These are phyloP conservation scores for Wakefieldia striispora DNA, from an alignment of 768 basidiomycete genomes.

Conservation along the genomic window DNA sequence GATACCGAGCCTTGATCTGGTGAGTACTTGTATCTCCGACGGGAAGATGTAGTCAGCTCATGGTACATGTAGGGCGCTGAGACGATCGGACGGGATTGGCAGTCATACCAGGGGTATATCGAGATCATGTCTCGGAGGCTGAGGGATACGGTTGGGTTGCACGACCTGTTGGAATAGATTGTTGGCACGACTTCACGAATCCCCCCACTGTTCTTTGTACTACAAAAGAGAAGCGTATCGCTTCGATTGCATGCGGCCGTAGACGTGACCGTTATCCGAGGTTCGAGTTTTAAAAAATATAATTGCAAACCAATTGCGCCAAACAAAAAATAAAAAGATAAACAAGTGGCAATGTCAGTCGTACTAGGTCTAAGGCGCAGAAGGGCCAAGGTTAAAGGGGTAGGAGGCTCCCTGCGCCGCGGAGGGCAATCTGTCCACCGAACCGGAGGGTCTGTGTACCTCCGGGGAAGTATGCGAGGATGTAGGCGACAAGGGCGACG, in stretches of 20 bases:
- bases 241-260: too few species aligned
- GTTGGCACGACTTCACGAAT: too few species aligned
- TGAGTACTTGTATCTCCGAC: conserved; percentile 24
- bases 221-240: not conserved
- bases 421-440: conserved; percentile 76
- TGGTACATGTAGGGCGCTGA: conserved; percentile 38
- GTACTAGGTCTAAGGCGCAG: not conserved
- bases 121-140: conserved; percentile 74
- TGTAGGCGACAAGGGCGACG: conserved; percentile 80
- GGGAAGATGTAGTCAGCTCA: not conserved
- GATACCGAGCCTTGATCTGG: conserved; percentile 51
- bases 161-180: conserved; percentile 35
- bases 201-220: not conserved
- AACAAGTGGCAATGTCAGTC: conserved; percentile 3
- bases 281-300: not conserved
- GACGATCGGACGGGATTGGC: conserved; percentile 51
- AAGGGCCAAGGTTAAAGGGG: conserved; percentile 53
- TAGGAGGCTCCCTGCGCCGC: conserved; percentile 79
- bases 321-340: not conserved
- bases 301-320: conserved; percentile 1
- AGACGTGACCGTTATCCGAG: too few species aligned
- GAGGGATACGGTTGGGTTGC: conserved; percentile 60
- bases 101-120: conserved; percentile 66
- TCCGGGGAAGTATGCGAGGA: conserved; percentile 95
- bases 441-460: conserved; percentile 78